Evolutionary conservation across 768 basidiomycete genomes (phyloP), one percentile per base, ranked within the genome.

Genomic region (Russula dissimulans): DNA sequence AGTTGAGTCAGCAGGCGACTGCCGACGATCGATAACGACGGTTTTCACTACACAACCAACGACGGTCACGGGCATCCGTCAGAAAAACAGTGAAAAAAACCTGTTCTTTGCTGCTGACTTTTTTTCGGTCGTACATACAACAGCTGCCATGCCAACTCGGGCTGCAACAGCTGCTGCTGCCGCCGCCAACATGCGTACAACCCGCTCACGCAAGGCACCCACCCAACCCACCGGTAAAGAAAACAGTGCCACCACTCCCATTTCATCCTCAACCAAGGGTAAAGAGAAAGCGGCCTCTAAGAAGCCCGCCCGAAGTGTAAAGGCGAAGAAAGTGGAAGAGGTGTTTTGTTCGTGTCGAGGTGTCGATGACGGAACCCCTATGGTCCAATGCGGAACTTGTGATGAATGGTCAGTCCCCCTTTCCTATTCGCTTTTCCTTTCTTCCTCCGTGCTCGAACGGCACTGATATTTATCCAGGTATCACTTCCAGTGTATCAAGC

Each of bases 341-440:
- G 1, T 74, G 78, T 67, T 56, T 61, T 91, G 89, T 74, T 72
- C 78, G 3, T 91, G 89, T 70, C 75, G 77, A 29, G 79, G 78
- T 45, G 77, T 77, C 26, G 85, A 91, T 70, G 85, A 89, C 72
- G 89, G 86, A 18, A 78, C 84, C 5, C 88, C 89, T 14, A 89
- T 91, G 88, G 83, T 91, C 39, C 74, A 74, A 41, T 91, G 89
- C 67, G 77, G 79, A 29, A 74, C 78, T 54, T 91, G 89, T 69
- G 74, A 73, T 18, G 82, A 83, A 59, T 91, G 90, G 89, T 85
- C 64, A 65, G 80, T 71, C 22, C 45, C 5, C 5, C 14, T 12
- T 9, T 31, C 57, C 38, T 47, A 41, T 42, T 22, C 18, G 52
- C 44, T 52, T 31, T 15, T 38, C 39, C 56, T 46, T 38, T 14